These are phyloP conservation scores for Aspergillus brasiliensis DNA, from an alignment of 2,329 filamentous ascomycete species.

Conservation along the genomic window DNA sequence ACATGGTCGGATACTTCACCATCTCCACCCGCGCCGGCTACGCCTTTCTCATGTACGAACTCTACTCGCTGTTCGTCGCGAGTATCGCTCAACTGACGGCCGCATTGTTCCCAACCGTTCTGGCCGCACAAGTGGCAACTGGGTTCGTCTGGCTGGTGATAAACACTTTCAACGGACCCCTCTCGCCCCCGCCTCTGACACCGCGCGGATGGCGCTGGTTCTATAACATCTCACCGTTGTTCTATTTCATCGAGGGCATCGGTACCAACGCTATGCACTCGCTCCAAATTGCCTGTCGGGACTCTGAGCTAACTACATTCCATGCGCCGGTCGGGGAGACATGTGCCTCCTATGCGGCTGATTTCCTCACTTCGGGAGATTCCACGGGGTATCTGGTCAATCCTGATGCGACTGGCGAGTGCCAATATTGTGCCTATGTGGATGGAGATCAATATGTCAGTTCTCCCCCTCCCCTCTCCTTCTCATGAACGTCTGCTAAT, in stretches of 20 bases:
- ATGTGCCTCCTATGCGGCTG: conserved; percentile 1
- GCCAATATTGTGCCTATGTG: conserved; percentile 7
- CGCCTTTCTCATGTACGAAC: conserved; percentile 79
- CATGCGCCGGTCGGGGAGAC: neutral
- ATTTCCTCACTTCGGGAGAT: neutral
- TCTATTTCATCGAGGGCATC: conserved; percentile 73
- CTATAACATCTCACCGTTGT: conserved; percentile 80
- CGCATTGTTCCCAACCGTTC: conserved; percentile 71
- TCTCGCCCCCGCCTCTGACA: conserved; percentile 73
- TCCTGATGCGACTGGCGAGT: neutral
- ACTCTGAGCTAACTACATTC: conserved; percentile 4
- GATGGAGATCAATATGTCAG: conserved; percentile 12
- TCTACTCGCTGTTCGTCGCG: conserved; percentile 65
- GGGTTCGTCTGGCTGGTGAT: conserved; percentile 80
- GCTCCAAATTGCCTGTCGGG: conserved; percentile 60
- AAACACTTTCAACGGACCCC: conserved; percentile 80
- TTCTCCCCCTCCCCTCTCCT: neutral
- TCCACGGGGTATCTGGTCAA: conserved; percentile 7
- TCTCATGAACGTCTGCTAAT: conserved; percentile 16
- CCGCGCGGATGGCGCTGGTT: conserved; percentile 77
- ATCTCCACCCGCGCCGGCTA: conserved; percentile 69
- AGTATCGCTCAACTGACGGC: conserved; percentile 70
- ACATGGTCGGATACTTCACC: conserved; percentile 70
- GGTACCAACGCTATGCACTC: conserved; percentile 71
- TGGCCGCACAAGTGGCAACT: conserved; percentile 76